A percentile compares a stretch with the other conserved stretches of the same genome.
These are phyloP conservation scores for Salvia rosmarinus DNA, from an alignment of 257 asterid species.

Conservation along the genomic window DNA sequence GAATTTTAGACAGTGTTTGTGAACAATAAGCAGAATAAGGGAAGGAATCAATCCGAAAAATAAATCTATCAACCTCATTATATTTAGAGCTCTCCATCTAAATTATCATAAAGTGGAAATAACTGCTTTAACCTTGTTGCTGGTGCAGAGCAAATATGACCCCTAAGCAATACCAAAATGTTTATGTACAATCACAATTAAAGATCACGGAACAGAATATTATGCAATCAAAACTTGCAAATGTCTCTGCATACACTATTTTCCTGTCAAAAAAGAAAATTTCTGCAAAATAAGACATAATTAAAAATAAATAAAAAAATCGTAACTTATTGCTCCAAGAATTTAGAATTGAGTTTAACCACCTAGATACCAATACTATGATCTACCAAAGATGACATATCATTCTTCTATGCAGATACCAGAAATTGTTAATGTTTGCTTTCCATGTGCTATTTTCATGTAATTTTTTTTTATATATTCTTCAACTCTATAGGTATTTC, in stretches of 20 bases:
- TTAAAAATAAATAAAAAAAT: conserved; percentile 20
- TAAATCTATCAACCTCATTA: conserved; percentile 2
- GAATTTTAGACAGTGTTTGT: background rate
- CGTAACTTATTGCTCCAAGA: background rate
- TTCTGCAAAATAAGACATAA: background rate
- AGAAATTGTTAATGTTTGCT: background rate
- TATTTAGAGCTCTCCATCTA: conserved; percentile 10
- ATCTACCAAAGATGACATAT: too few species aligned
- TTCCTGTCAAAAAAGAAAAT: background rate
- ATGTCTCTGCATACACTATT: background rate
- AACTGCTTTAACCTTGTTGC: background rate
- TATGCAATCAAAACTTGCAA: conserved; percentile 1
- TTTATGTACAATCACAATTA: background rate
- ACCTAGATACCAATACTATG: too few species aligned
- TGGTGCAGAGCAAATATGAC: background rate
- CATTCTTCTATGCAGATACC: too few species aligned
- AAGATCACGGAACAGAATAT: background rate
- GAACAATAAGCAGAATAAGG: background rate
- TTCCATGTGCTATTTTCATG: background rate
- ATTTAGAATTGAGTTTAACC: too few species aligned
- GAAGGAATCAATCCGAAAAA: conserved; percentile 6
- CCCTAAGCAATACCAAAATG: background rate
- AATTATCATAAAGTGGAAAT: conserved; percentile 7
- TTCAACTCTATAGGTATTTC: background rate
- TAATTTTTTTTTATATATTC: background rate